Conservation (phyloP, 2,329 filamentous ascomycete genomes). For the Phyllosticta citrichinensis region DNA sequence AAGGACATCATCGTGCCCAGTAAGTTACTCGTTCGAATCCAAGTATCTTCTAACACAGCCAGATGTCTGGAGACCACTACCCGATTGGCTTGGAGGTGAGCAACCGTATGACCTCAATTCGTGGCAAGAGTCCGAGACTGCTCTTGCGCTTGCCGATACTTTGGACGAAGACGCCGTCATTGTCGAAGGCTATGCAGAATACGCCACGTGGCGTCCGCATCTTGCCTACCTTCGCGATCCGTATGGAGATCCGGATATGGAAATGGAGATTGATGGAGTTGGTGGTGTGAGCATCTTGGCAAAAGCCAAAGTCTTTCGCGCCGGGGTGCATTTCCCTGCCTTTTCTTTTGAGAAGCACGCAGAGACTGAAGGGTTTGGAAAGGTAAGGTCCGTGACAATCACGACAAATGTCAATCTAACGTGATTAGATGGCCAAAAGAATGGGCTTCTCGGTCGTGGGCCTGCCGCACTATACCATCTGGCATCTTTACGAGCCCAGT, state of each 20-base stretch:
- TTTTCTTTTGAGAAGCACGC: slow-evolving; percentile 99
- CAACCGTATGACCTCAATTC: slow-evolving; percentile 98
- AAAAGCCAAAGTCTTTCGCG: slow-evolving; percentile 89
- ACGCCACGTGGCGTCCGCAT: slow-evolving; percentile 96
- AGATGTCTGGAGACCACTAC: slow-evolving; percentile 93
- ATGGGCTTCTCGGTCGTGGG: slow-evolving; percentile 96
- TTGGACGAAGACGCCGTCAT: slow-evolving; percentile 97
- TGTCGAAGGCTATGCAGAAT: slow-evolving; percentile 97
- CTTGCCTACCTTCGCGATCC: slow-evolving; percentile 93
- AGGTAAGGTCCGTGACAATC: slow-evolving; percentile 47
- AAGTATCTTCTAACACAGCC: slow-evolving; percentile 13
- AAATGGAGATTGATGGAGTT: slow-evolving; percentile 98
- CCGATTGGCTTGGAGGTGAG: slow-evolving; percentile 96
- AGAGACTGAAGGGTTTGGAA: slow-evolving; percentile 96
- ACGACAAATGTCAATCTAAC: slow-evolving; percentile 17
- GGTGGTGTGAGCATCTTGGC: slow-evolving; percentile 95
- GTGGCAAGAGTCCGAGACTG: slow-evolving; percentile 98
- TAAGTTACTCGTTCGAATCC: slow-evolving; percentile 41
- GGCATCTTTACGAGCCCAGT: slow-evolving; percentile 99
- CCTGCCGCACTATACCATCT: slow-evolving; percentile 94
- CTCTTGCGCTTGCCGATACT: slow-evolving; percentile 83
- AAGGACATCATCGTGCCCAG: slow-evolving; percentile 98
- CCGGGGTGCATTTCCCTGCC: slow-evolving; percentile 92
- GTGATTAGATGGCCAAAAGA: slow-evolving; percentile 79
- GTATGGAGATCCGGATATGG: slow-evolving; percentile 96